A percentile compares a stretch with the other conserved stretches of the same genome.
Conservation (phyloP, 352 stramenopile species). For the Phytopythium oedochilum region DNA sequence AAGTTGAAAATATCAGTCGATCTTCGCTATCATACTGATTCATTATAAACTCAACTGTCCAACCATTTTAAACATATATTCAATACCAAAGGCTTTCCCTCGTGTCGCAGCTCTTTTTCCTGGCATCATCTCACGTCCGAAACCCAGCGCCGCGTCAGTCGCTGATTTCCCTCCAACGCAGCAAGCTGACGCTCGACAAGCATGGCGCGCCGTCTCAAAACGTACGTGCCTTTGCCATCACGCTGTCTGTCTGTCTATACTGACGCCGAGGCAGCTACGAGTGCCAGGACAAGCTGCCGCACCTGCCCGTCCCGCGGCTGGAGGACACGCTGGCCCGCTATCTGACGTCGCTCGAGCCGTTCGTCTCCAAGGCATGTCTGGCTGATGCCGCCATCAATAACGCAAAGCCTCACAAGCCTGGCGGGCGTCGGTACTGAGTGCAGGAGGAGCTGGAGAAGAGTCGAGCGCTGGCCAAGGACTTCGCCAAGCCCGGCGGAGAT, state of each 20-base stretch:
- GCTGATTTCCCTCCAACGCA: background rate
- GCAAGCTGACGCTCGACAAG: no score
- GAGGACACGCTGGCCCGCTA: conserved; percentile 85
- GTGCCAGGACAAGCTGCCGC: conserved; percentile 61
- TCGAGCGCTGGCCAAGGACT: conserved; percentile 36
- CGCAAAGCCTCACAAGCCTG: conserved; percentile 15
- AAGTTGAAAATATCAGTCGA: no score
- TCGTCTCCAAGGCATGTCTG: conserved; percentile 31
- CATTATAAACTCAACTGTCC: no score
- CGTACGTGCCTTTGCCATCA: background rate
- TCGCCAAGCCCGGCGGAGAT: conserved; percentile 36
- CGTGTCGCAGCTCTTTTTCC: no score
- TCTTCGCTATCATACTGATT: no score
- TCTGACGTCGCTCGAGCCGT: conserved; percentile 57
- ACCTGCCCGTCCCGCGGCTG: conserved; percentile 81
- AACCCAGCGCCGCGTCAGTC: background rate
- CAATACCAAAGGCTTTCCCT: no score
- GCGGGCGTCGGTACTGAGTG: conserved; percentile 20
- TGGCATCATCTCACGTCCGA: no score
- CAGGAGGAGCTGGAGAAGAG: conserved; percentile 50
- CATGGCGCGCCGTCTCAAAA: conserved; percentile 2
- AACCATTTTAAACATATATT: no score
- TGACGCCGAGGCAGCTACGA: conserved; percentile 9
- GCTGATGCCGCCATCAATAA: conserved; percentile 16
- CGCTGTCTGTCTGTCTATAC: background rate